A percentile compares a stretch with the other conserved stretches of the same genome.
These are phyloP conservation scores for Xylaria sp. DNA, from an alignment of 2,329 filamentous ascomycete genomes.

Conservation along the genomic window DNA sequence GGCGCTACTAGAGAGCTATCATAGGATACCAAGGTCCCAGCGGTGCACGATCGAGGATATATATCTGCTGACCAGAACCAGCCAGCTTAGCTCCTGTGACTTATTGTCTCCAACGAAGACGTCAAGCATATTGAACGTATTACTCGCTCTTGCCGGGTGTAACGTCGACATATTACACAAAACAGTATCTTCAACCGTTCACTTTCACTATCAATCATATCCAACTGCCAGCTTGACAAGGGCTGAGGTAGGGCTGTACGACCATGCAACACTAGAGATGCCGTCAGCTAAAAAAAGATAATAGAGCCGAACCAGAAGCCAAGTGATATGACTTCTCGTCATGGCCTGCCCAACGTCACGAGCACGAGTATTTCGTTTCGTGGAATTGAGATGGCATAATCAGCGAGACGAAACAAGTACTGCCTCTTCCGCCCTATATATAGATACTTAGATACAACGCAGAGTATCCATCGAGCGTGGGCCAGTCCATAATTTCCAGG, in stretches of 20 bases:
- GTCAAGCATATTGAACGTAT: conserved; percentile 8
- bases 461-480: conserved; percentile 19
- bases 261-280: conserved; percentile 32
- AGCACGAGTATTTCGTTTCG: conserved; percentile 23
- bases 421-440: conserved; percentile 38
- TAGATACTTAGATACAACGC: conserved; percentile 33
- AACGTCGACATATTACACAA: conserved; percentile 12
- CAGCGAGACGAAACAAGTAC: conserved; percentile 32
- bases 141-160: conserved; percentile 8
- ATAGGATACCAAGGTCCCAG: background rate
- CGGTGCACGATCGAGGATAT: conserved; percentile 11
- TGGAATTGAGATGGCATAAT: conserved; percentile 23
- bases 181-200: conserved; percentile 2
- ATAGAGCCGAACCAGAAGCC: conserved; percentile 16
- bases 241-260: conserved; percentile 28
- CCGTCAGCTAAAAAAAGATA: conserved; percentile 37
- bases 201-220: background rate
- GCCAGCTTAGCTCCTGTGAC: conserved; percentile 5
- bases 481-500: conserved; percentile 15
- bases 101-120: background rate
- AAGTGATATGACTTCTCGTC: conserved; percentile 25
- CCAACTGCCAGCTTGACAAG: conserved; percentile 21
- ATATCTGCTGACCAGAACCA: conserved; percentile 18
- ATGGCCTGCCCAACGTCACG: conserved; percentile 19
- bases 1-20: conserved; percentile 1